Evolutionary conservation across 768 basidiomycete genomes (phyloP).

Genomic region (Auriscalpium vulgare): DNA sequence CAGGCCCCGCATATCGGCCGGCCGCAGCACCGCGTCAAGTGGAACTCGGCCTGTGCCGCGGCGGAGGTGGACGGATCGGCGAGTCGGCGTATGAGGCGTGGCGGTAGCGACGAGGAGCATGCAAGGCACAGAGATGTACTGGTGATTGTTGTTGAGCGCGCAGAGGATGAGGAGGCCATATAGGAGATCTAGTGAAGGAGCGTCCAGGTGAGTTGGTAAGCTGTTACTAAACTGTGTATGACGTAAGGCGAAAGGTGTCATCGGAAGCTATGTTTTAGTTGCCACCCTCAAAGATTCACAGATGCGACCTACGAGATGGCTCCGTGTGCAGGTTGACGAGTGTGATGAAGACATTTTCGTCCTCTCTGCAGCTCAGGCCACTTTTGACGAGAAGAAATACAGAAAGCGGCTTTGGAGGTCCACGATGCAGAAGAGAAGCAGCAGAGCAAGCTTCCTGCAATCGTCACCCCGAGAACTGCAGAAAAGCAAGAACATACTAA

Average conservation of each 20-base stretch:
- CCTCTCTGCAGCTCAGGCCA: constrained; percentile 49
- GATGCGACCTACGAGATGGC: too few relatives aligned
- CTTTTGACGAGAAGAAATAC: not conserved
- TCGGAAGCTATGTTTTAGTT: too few relatives aligned
- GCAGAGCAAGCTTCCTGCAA: not conserved
- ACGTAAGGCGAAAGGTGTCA: too few relatives aligned
- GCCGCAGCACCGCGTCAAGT: constrained; percentile 55
- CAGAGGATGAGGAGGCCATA: too few relatives aligned
- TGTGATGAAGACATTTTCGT: constrained; percentile 74
- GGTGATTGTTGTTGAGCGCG: too few relatives aligned
- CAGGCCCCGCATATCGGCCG: constrained; percentile 60
- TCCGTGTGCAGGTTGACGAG: too few relatives aligned
- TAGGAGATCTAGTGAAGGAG: too few relatives aligned
- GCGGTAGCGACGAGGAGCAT: constrained; percentile 52
- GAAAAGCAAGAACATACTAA: too few relatives aligned
- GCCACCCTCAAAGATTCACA: too few relatives aligned
- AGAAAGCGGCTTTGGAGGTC: constrained; percentile 70
- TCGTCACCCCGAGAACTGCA: constrained; percentile 12
- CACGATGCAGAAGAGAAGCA: constrained; percentile 35
- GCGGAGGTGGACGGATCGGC: not conserved
- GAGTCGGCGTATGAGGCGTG: constrained; percentile 17
- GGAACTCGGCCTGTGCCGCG: constrained; percentile 19
- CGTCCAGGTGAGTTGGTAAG: too few relatives aligned
- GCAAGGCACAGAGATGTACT: constrained; percentile 40
- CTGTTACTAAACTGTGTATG: too few relatives aligned